Conservation (phyloP, 2,329 filamentous ascomycete genomes). For the Hortaea werneckii region DNA sequence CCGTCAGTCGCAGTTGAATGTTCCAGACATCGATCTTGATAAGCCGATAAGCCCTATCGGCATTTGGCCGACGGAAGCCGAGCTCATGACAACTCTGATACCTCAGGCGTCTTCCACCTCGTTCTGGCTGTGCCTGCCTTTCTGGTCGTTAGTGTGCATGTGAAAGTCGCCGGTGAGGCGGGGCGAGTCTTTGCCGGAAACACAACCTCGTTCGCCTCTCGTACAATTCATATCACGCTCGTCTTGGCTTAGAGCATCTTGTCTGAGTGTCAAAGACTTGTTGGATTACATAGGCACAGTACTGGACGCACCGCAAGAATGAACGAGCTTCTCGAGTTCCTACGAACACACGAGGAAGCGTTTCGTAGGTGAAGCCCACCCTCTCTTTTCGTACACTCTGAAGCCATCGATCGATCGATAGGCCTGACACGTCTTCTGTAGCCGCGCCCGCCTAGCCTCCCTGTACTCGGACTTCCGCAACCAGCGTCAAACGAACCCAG, state of each 20-base stretch:
- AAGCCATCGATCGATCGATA: not conserved
- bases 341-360: constrained; percentile 40
- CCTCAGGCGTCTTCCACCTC: not conserved
- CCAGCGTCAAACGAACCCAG: constrained; percentile 67
- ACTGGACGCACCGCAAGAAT: constrained; percentile 5
- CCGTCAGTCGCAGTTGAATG: not conserved
- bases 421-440: constrained; percentile 7
- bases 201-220: no score
- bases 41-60: not conserved
- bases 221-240: no score
- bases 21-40: not conserved
- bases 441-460: constrained; percentile 66
- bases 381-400: constrained; percentile 4
- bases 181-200: no score
- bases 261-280: no score
- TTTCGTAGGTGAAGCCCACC: constrained; percentile 33
- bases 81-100: no score
- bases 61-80: not conserved
- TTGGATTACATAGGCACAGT: no score
- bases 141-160: no score
- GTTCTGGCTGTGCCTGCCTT: no score
- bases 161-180: no score
- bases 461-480: constrained; percentile 79
- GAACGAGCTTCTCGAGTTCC: constrained; percentile 51
- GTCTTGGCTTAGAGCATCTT: no score